Evolutionary conservation across 192 early-diverging fungal genomes (phyloP), one percentile per base, ranked within the genome.

Genomic region (Funneliformis geosporum): DNA sequence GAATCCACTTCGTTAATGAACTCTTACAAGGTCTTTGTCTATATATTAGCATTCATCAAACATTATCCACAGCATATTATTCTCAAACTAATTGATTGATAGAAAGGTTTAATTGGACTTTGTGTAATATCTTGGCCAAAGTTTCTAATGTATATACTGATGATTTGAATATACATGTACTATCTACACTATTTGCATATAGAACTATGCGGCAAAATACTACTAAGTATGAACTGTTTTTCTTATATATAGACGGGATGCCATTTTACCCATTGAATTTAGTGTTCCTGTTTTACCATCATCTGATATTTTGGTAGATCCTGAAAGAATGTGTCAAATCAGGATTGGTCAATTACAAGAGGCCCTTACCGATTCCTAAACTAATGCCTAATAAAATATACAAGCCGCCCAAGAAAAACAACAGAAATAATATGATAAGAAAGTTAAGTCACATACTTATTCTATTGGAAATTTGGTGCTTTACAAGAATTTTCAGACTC

Each of bases 241-340:
- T 16, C 14, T 68, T 28, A 33, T n/a, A 2, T 68, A 68, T 14
- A 1, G 39, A 42, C 2, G 21, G 12, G 28, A 68, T 2, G 67
- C 23, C 0, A 25, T 8, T 0, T 10, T 27, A 2, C 60, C 23
- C 0, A n/a, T 62, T 3, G 60, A 62, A 62, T 62, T n/a, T 5
- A 2, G 4, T 5, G 0, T 62, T 0, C 0, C 21, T 5, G 4
- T n/a, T n/a, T n/a, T n/a, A n/a, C n/a, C n/a, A n/a, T n/a, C n/a
- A n/a, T n/a, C n/a, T n/a, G 25, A 25, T 25, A 61, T 61, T 10
- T 5, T 23, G 8, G 2, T 25, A 8, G 21, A 61, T 61, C 60
- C 7, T 0, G n/a, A 25, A 10, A 61, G 0, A 21, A 8, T 21
- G 1, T 23, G 11, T 0, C 6, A 23, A 10, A 61, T 23, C 14